Conservation (phyloP, 2,329 filamentous ascomycete genomes). For the Trichoderma arundinaceum region DNA sequence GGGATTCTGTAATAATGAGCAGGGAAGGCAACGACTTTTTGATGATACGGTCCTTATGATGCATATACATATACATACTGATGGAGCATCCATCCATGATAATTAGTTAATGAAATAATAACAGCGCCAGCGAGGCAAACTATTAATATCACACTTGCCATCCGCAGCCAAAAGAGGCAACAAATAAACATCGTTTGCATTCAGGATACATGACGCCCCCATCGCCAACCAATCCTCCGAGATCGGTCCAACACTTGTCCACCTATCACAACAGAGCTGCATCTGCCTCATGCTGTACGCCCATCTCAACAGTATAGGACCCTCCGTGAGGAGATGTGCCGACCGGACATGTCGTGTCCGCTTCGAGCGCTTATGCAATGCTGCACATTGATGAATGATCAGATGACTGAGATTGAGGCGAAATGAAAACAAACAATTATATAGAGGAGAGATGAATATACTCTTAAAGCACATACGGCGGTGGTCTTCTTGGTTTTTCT, state of each 20-base stretch:
- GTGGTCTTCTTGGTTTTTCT: not conserved
- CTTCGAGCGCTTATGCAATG: conserved; percentile 6
- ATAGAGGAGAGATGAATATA: no score
- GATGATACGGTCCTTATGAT: conserved; percentile 25
- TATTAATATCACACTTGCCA: not conserved
- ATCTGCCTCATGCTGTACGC: conserved; percentile 7
- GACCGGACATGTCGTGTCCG: not conserved
- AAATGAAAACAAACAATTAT: not conserved
- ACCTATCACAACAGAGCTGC: not conserved
- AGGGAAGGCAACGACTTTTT: not conserved
- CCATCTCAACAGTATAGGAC: not conserved
- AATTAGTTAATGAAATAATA: conserved; percentile 24
- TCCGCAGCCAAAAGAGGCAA: not conserved
- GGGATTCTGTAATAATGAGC: conserved; percentile 10
- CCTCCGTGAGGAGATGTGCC: not conserved
- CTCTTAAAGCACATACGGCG: not conserved
- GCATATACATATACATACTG: conserved; percentile 15
- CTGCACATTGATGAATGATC: conserved; percentile 12
- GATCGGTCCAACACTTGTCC: not conserved
- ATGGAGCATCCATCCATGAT: not conserved
- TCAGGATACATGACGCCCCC: not conserved
- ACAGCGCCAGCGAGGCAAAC: conserved; percentile 28
- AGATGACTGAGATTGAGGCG: conserved; percentile 1
- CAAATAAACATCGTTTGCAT: not conserved
- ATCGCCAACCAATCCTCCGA: not conserved